Base-by-base conservation (phyloP, 441 rosid genomes). In the Capsella rubella region DNA sequence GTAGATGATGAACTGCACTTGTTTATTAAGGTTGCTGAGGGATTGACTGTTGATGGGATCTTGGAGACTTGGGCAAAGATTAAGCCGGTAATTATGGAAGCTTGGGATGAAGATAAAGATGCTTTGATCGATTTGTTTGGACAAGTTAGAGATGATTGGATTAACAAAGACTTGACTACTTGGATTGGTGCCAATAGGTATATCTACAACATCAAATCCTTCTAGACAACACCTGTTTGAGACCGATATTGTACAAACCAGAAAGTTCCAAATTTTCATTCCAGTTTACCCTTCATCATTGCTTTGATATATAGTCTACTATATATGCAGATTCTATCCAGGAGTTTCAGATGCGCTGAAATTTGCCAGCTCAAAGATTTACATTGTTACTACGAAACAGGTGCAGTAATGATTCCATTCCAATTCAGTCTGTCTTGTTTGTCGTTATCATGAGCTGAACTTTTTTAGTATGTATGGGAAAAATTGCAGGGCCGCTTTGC, bases 181-280 rank as follows among this genome's bases (percentile, higher is more conserved):
- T 92, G 96, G 97, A 90, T 95, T 69, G 89, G 88, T 83, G 99
- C 98, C 15, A 95, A 92, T 80, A 90, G 97, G 99, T 92, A 81
- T 50, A 73, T 47, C 13, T 67, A 66, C 12, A 11, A 29, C 25
- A 64, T 59, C 37, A n/a, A 35, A 37, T 67, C 15, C 10, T 53
- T 13, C 6, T 67, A 29, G 43, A 37, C 13, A 35, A 46, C 0
- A 6, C 6, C 29, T 27, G 52, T 21, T 7, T 2, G 18, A n/a
- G 21, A 32, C 12, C 2, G 1, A 54, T 29, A 8, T 29, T 29
- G 4, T 29, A 0, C 39, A 54, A 54, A 54, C 12, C 31, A 4
- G 31, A 55, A 7, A 12, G 51, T 4, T 51, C 27, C 57, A 54
- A 1, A n/a, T 8, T 35, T 45, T 46, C 25, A 47, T 42, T 58